phyloP scores from a whole-genome alignment of 2,329 filamentous ascomycete species.

The Arthrinium phaeospermum region DNA sequence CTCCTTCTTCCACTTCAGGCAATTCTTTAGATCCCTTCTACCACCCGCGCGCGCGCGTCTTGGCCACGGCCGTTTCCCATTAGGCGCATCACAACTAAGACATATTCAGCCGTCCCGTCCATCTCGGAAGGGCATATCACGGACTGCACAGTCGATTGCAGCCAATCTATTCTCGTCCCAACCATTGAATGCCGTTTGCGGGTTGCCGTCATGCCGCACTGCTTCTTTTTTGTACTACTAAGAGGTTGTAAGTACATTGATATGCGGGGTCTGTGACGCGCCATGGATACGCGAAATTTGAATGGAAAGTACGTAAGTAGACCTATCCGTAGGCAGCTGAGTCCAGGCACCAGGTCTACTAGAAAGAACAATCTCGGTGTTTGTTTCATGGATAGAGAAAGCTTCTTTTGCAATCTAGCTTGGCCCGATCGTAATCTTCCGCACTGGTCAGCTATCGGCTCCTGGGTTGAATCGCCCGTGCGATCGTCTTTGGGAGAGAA shows the following conservation, averaged over 20 bases:
- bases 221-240: neutral
- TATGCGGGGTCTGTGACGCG: neutral
- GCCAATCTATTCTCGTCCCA: neutral
- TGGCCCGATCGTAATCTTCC: neutral
- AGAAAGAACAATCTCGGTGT: neutral
- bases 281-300: neutral
- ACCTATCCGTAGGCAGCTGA: neutral
- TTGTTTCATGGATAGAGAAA: neutral
- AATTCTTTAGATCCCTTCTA: slow-evolving; percentile 7
- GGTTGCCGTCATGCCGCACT: neutral
- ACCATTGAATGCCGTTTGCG: neutral
- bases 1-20: slow-evolving; percentile 6
- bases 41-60: neutral
- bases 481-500: neutral
- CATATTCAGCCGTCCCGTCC: neutral
- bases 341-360: neutral
- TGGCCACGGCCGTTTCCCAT: neutral
- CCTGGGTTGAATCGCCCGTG: slow-evolving; percentile 18
- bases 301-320: neutral
- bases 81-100: slow-evolving; percentile 1
- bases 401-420: neutral
- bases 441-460: neutral
- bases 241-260: neutral
- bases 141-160: neutral
- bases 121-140: neutral